Percentiles rank a stretch among this genome's conserved stretches.
Conservation (phyloP, 192 early-diverging fungal species). For the Linderina pennispora region DNA sequence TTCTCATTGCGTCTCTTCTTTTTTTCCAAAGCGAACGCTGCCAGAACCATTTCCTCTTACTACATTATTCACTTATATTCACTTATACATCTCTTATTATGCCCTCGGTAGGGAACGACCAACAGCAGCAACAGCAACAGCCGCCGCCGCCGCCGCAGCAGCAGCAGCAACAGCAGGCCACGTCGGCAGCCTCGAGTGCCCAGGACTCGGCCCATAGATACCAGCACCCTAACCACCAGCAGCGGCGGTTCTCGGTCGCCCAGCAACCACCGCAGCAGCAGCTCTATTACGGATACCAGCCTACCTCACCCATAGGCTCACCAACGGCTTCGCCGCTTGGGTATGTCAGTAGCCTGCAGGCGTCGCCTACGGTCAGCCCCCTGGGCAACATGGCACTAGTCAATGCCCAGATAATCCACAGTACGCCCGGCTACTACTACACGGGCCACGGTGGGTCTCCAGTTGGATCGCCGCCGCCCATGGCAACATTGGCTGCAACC, state of each 20-base stretch:
- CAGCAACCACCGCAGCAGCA: conserved; percentile 2
- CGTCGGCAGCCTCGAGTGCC: too few relatives aligned
- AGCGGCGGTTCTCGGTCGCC: conserved; percentile 3
- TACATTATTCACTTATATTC: not conserved
- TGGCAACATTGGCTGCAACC: conserved; percentile 8
- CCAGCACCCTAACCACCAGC: conserved; percentile 2
- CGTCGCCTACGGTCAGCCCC: not conserved
- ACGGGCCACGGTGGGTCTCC: conserved; percentile 23
- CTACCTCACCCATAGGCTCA: conserved; percentile 6
- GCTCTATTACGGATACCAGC: conserved; percentile 5
- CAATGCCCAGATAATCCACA: conserved; percentile 7
- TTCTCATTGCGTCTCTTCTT: too few relatives aligned
- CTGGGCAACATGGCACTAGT: conserved; percentile 7
- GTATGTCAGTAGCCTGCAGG: conserved; percentile 3
- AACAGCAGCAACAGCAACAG: conserved; percentile 9
- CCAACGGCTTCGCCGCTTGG: conserved; percentile 10
- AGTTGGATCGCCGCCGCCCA: conserved; percentile 11
- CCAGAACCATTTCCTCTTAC: not conserved
- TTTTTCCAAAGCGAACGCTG: too few relatives aligned
- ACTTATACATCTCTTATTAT: too few relatives aligned
- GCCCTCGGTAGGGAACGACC: conserved; percentile 23
- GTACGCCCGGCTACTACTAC: conserved; percentile 4
- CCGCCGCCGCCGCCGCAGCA: not conserved
- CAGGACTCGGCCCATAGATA: too few relatives aligned
- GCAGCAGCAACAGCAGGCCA: not conserved